A percentile compares a stretch with the other conserved stretches of the same genome.
phyloP scores from a whole-genome alignment of 345 rosid genomes.

The Excoecaria agallocha region DNA sequence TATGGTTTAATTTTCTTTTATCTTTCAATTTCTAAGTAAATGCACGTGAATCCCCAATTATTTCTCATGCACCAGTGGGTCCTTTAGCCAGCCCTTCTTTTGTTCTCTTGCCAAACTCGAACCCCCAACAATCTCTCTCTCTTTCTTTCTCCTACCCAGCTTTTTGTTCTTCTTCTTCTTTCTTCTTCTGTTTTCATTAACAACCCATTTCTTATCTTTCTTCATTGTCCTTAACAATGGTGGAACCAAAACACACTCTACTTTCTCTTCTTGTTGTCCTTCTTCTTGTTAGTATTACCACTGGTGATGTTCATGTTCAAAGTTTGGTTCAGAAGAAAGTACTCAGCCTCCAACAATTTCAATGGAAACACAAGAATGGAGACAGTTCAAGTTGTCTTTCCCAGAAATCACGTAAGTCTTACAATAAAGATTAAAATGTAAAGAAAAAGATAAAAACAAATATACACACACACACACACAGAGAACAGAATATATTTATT shows the following conservation, averaged over 20 bases:
- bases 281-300: conserved; percentile 5
- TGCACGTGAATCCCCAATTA: conserved; percentile 74
- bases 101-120: conserved; percentile 54
- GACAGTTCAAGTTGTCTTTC: conserved; percentile 29
- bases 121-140: conserved; percentile 35
- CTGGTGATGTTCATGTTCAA: background rate
- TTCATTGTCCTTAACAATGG: conserved; percentile 23
- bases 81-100: conserved; percentile 50
- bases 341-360: conserved; percentile 31
- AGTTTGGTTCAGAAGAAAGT: conserved; percentile 32
- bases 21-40: background rate
- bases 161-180: conserved; percentile 1
- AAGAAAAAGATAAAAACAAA: background rate
- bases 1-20: background rate
- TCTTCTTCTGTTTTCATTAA: conserved; percentile 1
- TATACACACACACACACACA: too few species aligned
- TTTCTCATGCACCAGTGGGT: conserved; percentile 53
- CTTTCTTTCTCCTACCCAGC: background rate
- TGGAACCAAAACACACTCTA: background rate
- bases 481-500: too few species aligned
- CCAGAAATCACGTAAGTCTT: conserved; percentile 51
- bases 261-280: conserved; percentile 16
- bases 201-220: background rate
- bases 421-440: background rate
- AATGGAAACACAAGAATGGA: conserved; percentile 22